Evolutionary conservation across 2,329 filamentous ascomycete species (phyloP).

Genomic region (Monosporascus sp.): DNA sequence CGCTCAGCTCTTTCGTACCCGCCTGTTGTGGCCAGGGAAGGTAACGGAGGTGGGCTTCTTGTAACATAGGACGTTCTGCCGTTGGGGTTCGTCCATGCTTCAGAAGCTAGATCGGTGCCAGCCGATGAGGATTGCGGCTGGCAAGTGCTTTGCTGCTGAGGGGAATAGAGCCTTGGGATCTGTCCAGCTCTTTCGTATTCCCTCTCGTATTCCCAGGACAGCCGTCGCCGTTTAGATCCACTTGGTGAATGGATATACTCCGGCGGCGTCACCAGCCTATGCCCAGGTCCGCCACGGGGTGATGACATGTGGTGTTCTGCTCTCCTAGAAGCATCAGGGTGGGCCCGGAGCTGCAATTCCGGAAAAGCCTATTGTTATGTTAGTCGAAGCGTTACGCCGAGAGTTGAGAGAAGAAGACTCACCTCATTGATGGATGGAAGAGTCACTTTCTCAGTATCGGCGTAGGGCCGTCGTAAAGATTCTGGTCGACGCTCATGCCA

Average conservation of each 20-base stretch:
- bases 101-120: conserved; percentile 20
- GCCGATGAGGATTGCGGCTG: conserved; percentile 32
- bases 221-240: conserved; percentile 41
- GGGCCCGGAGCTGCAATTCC: conserved; percentile 34
- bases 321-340: conserved; percentile 26
- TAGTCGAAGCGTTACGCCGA: conserved; percentile 8
- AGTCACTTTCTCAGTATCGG: conserved; percentile 35
- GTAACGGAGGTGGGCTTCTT: conserved; percentile 23
- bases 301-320: conserved; percentile 29
- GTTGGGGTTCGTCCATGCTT: conserved; percentile 30
- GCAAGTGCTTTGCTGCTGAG: conserved; percentile 20
- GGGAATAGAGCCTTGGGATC: conserved; percentile 41
- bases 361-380: conserved; percentile 35
- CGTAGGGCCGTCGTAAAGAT: conserved; percentile 28
- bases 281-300: conserved; percentile 23
- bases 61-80: conserved; percentile 30
- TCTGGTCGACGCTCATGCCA: conserved; percentile 35
- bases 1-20: conserved; percentile 29
- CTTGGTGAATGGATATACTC: conserved; percentile 46
- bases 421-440: conserved; percentile 51
- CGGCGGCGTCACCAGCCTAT: conserved; percentile 31
- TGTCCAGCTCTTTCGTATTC: conserved; percentile 36
- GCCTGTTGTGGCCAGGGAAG: conserved; percentile 26
- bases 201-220: conserved; percentile 35
- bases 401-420: conserved; percentile 8